Percentiles rank a stretch among this genome's conserved stretches.
These are phyloP conservation scores for Monosporascus ibericus DNA, from an alignment of 2,329 filamentous ascomycete species.

Conservation along the genomic window DNA sequence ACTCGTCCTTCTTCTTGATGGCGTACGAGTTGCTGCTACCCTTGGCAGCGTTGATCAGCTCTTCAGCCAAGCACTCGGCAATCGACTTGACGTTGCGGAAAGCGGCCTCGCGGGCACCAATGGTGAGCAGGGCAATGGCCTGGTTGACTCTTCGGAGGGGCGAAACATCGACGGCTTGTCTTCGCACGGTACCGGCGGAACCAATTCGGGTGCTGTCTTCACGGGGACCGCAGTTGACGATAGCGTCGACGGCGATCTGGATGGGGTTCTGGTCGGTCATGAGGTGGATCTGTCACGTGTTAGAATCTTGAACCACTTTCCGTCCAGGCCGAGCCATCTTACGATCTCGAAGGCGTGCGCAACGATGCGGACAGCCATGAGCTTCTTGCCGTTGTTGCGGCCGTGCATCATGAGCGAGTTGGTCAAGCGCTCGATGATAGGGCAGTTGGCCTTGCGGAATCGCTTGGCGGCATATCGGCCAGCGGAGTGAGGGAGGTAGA, in stretches of 20 bases:
- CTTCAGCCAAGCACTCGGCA: constrained; percentile 98
- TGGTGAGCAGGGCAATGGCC: constrained; percentile 97
- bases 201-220: constrained; percentile 99
- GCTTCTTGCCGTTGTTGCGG: constrained; percentile 99
- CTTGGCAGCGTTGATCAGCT: constrained; percentile 99
- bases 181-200: constrained; percentile 98
- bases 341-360: constrained; percentile 99
- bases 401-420: constrained; percentile 99
- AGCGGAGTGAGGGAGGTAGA: constrained; percentile 98
- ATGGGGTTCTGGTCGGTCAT: constrained; percentile 99
- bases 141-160: constrained; percentile 99
- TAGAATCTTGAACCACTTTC: constrained; percentile 8
- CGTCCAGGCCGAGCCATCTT: constrained; percentile 40
- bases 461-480: constrained; percentile 98
- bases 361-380: constrained; percentile 99
- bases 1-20: constrained; percentile 99
- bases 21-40: constrained; percentile 99
- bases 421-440: constrained; percentile 99
- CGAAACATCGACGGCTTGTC: constrained; percentile 99
- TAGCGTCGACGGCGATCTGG: constrained; percentile 98
- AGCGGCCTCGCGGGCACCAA: constrained; percentile 94
- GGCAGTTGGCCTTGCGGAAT: constrained; percentile 99
- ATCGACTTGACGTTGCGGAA: constrained; percentile 99
- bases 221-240: constrained; percentile 99
- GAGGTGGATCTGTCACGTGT: constrained; percentile 80